Evolutionary conservation across 306 rosid genomes (phyloP).

Genomic region (Glycine latifolia): DNA sequence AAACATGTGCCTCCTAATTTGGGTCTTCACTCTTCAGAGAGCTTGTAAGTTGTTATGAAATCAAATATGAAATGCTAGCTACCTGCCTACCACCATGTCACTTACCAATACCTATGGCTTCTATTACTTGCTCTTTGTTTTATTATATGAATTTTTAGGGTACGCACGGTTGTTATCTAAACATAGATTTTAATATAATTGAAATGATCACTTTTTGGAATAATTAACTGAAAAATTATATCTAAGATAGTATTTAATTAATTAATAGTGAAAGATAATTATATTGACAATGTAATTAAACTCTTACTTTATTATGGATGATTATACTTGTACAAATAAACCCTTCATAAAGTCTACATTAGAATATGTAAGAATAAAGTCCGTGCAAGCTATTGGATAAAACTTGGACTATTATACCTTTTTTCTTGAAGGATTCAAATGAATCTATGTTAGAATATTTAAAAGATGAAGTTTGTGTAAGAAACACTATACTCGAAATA

Average conservation of each 20-base stretch:
- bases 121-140: not conserved
- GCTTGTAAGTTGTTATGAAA: not conserved
- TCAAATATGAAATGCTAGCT: not conserved
- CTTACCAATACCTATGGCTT: not conserved
- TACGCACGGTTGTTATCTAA: not conserved
- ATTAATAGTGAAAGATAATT: too few relatives aligned
- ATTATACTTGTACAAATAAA: not conserved
- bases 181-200: not conserved
- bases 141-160: not conserved
- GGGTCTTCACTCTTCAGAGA: not conserved
- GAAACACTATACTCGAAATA: not conserved
- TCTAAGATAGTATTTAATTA: too few relatives aligned
- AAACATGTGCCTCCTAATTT: slow-evolving; percentile 32
- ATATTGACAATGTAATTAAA: too few relatives aligned
- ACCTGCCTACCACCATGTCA: not conserved
- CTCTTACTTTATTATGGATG: not conserved
- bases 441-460: not conserved
- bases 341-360: not conserved
- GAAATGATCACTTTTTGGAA: not conserved
- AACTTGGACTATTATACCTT: not conserved
- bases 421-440: slow-evolving; percentile 15
- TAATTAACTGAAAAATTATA: not conserved
- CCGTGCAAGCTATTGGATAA: not conserved
- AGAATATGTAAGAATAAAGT: not conserved
- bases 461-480: slow-evolving; percentile 5